A percentile compares a stretch with the other conserved stretches of the same genome.
These are phyloP conservation scores for Ceriops tagal DNA, from an alignment of 345 rosid genomes.

Conservation along the genomic window DNA sequence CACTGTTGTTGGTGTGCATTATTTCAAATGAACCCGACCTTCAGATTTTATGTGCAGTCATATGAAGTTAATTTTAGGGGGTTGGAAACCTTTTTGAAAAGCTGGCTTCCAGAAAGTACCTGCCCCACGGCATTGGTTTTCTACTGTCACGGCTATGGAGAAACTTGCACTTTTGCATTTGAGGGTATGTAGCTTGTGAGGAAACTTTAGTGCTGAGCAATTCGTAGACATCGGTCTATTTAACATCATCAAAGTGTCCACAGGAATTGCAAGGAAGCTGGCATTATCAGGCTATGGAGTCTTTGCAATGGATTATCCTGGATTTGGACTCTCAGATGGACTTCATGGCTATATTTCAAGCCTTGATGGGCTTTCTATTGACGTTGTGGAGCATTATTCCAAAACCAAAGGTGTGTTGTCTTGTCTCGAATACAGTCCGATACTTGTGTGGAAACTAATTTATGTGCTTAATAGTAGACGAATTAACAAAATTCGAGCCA, in stretches of 20 bases:
- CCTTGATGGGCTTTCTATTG: constrained; percentile 71
- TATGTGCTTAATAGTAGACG: too few species aligned
- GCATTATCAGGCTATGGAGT: constrained; percentile 78
- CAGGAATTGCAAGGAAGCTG: constrained; percentile 93
- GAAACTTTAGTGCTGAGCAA: neutral
- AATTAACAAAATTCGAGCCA: too few species aligned
- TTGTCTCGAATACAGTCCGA: too few species aligned
- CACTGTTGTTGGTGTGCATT: too few species aligned
- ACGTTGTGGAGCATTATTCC: constrained; percentile 79
- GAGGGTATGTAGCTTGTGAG: constrained; percentile 12
- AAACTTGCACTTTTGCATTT: constrained; percentile 25
- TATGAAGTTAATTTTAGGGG: constrained; percentile 23
- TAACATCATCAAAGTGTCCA: too few species aligned
- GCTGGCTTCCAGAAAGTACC: constrained; percentile 20
- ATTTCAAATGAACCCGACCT: neutral
- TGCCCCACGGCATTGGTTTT: constrained; percentile 25
- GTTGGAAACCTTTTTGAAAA: constrained; percentile 21
- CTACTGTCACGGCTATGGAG: constrained; percentile 31
- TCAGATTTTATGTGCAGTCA: constrained; percentile 6
- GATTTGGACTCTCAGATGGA: constrained; percentile 93
- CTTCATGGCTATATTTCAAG: constrained; percentile 83
- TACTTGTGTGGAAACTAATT: too few species aligned
- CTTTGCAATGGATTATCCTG: constrained; percentile 95
- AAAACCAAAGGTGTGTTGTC: constrained; percentile 61
- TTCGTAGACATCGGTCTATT: neutral